These are phyloP conservation scores for Canariomyces notabilis DNA, from an alignment of 2,329 filamentous ascomycete species.

Conservation along the genomic window DNA sequence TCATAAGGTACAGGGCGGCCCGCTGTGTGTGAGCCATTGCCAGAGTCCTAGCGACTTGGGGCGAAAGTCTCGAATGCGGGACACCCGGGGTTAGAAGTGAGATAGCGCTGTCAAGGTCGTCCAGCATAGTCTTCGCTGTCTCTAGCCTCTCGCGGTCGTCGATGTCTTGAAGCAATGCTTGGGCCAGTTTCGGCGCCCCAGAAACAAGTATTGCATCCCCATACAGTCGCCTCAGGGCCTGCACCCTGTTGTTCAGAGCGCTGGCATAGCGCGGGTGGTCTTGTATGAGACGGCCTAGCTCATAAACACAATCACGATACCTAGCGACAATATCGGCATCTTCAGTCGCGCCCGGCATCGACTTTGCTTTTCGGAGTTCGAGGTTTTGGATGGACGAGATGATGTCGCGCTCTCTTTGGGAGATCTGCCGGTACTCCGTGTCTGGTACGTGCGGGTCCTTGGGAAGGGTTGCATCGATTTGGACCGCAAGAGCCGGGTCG, in stretches of 20 bases:
- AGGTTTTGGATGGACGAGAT: conserved; percentile 50
- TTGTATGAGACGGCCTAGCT: conserved; percentile 52
- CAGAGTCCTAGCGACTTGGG: conserved; percentile 60
- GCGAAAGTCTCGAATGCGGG: conserved; percentile 51
- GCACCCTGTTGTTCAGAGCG: conserved; percentile 69
- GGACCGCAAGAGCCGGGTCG: conserved; percentile 48
- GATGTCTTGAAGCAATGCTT: conserved; percentile 38
- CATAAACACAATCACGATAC: conserved; percentile 44
- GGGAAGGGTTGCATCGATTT: conserved; percentile 50
- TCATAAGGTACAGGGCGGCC: conserved; percentile 58
- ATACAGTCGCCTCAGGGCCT: conserved; percentile 57
- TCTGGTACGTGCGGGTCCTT: conserved; percentile 56
- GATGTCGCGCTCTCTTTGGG: conserved; percentile 48
- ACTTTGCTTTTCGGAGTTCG: conserved; percentile 48
- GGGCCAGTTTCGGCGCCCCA: conserved; percentile 33
- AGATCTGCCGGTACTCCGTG: conserved; percentile 46
- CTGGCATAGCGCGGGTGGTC: conserved; percentile 63
- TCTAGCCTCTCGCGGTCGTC: conserved; percentile 34
- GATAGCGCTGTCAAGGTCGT: conserved; percentile 56
- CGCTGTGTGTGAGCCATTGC: conserved; percentile 68
- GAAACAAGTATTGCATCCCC: conserved; percentile 54
- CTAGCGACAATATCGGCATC: conserved; percentile 37
- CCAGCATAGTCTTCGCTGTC: conserved; percentile 40
- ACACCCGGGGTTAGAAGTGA: conserved; percentile 51
- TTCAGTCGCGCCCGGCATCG: conserved; percentile 30